Evolutionary conservation across 148 eudicot species (phyloP), one percentile per base, ranked within the genome.

Genomic region (Dianthus caryophyllus): DNA sequence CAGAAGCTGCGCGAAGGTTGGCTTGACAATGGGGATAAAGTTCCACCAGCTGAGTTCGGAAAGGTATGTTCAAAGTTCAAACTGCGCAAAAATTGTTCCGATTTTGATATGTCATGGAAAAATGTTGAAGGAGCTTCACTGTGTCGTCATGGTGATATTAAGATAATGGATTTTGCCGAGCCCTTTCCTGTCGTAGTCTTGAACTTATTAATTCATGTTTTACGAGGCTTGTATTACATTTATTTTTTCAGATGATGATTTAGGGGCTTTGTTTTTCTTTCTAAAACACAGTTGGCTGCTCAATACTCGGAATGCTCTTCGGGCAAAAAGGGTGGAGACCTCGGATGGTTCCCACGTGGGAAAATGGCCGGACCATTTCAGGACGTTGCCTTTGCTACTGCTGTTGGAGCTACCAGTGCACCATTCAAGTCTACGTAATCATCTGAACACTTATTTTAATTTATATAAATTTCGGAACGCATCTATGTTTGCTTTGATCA

Each of bases 301-400:
- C 87, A 83, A 72, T 94, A 86, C 76, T 94, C 98, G 7, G 98
- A 94, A 74, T 94, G 98, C 30, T 95, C 98, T 30, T 94, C 98
- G 5, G 98, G 92, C 30, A 94, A 94, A 82, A 90, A 90, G 76
- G 98, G 98, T 65, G 97, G 97, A 47, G 98, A 94, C 66, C 79
- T 94, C 6, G 97, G 97, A 75, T 94, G 98, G 98, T 94, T 94
- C 66, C 97, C 96, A 0, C 92, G 97, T 56, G 97, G 97, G 51
- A 94, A 94, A 81, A 94, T 88, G 98, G 97, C 98, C 25, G 98
- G 98, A 47, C 92, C 97, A 5, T 90, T 94, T 74, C 97, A 94
- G 83, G 98, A 94, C 2, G 98, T 94, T 75, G 97, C 98, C 72
- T 94, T 94, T 63, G 81, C 69, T 82, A 94, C 97, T 26, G 81